Conservation (phyloP, 2,329 filamentous ascomycete species). For the Pseudocercospora ulei region DNA sequence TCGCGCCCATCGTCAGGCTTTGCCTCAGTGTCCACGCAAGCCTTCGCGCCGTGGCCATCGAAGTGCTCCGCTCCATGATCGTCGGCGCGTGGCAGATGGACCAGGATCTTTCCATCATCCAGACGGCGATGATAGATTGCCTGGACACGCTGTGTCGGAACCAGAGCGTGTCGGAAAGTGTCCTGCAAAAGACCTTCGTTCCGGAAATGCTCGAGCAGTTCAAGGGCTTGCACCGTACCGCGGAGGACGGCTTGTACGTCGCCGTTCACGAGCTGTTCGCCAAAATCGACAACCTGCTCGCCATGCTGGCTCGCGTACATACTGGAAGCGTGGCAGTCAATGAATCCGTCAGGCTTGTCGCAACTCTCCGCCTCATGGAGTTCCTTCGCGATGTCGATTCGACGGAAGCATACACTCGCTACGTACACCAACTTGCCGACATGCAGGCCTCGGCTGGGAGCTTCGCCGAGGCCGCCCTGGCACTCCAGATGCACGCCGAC, state of each 20-base stretch:
- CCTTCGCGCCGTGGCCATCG: conserved; percentile 76
- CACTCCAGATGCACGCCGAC: conserved; percentile 81
- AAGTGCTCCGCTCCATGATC: conserved; percentile 95
- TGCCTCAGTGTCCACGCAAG: conserved; percentile 94
- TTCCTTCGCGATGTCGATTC: conserved; percentile 95
- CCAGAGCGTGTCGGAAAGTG: conserved; percentile 71
- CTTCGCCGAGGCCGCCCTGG: conserved; percentile 77
- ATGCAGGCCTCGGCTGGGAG: conserved; percentile 68
- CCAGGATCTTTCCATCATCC: conserved; percentile 79
- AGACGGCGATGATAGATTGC: conserved; percentile 93
- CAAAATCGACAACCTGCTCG: conserved; percentile 81
- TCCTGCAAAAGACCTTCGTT: conserved; percentile 87
- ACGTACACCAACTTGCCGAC: conserved; percentile 80
- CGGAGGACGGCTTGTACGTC: conserved; percentile 62
- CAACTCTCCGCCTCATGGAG: conserved; percentile 84
- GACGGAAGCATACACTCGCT: conserved; percentile 90
- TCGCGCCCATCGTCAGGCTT: conserved; percentile 82
- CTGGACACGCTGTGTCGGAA: conserved; percentile 77
- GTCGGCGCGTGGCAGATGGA: conserved; percentile 96
- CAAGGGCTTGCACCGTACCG: conserved; percentile 54
- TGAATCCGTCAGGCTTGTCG: conserved; percentile 74
- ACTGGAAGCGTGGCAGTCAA: conserved; percentile 53
- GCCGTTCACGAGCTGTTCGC: conserved; percentile 69
- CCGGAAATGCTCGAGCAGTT: conserved; percentile 75
- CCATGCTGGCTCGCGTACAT: conserved; percentile 82